Percentiles rank a stretch among this genome's conserved stretches.
phyloP scores from a whole-genome alignment of 306 rosid genomes.

The Prunus campanulata region DNA sequence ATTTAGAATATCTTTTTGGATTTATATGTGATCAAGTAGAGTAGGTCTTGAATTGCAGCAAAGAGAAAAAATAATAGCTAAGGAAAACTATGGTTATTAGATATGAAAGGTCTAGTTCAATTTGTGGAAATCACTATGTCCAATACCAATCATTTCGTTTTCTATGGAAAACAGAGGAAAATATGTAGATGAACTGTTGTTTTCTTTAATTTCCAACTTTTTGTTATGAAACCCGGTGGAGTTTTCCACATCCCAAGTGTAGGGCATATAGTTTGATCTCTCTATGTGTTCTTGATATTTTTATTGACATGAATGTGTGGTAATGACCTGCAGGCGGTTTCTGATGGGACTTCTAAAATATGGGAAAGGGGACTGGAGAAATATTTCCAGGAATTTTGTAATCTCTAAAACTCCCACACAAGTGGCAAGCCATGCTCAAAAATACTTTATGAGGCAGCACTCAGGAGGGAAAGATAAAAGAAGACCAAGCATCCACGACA shows the following conservation, averaged over 20 bases:
- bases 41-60: too few relatives aligned
- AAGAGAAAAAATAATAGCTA: background rate
- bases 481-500: slow-evolving; percentile 93
- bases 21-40: too few relatives aligned
- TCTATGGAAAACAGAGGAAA: background rate
- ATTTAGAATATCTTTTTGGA: too few relatives aligned
- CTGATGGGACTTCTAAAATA: slow-evolving; percentile 78
- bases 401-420: slow-evolving; percentile 57
- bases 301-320: slow-evolving; percentile 12
- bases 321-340: slow-evolving; percentile 54
- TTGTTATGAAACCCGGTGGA: slow-evolving; percentile 1
- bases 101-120: background rate
- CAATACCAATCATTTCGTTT: background rate
- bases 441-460: slow-evolving; percentile 81
- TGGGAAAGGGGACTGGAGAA: slow-evolving; percentile 98
- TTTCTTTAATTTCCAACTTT: background rate
- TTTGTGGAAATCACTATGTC: background rate
- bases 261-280: background rate
- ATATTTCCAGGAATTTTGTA: slow-evolving; percentile 77
- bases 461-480: slow-evolving; percentile 85
- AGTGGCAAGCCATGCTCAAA: slow-evolving; percentile 74
- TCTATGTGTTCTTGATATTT: background rate
- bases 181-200: background rate
- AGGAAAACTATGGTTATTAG: background rate
- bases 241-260: background rate